Evolutionary conservation across 495 filamentous ascomycete genomes (phyloP).

Genomic region (Amphirosellinia nigrospora): DNA sequence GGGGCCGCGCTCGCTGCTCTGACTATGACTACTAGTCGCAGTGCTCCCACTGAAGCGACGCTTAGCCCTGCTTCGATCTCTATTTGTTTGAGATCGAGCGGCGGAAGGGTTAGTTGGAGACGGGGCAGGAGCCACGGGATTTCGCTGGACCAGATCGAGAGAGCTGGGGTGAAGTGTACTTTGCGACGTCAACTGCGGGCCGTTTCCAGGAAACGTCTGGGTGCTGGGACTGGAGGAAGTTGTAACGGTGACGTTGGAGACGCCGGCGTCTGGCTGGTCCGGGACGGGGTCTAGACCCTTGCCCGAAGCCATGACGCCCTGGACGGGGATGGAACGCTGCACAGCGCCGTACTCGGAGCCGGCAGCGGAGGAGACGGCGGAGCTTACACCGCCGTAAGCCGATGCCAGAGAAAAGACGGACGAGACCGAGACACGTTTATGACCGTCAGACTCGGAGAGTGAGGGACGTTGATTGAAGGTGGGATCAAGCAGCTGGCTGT

Average conservation of each 20-base stretch:
- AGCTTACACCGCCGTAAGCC: conserved; percentile 53
- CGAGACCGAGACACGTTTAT: conserved; percentile 68
- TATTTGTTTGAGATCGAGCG: conserved; percentile 53
- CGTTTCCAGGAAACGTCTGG: conserved; percentile 35
- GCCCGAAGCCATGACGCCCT: conserved; percentile 46
- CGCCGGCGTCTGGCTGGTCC: conserved; percentile 54
- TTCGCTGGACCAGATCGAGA: conserved; percentile 44
- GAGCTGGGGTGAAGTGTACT: conserved; percentile 45
- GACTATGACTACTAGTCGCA: conserved; percentile 72
- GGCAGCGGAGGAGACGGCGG: conserved; percentile 47
- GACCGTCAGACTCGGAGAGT: conserved; percentile 49
- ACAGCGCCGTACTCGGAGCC: conserved; percentile 43
- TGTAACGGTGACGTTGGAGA: conserved; percentile 61
- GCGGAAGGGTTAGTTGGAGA: conserved; percentile 30
- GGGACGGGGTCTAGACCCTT: conserved; percentile 42
- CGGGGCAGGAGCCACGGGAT: conserved; percentile 28
- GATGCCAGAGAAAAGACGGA: conserved; percentile 70
- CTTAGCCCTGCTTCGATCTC: conserved; percentile 75
- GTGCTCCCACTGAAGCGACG: conserved; percentile 79
- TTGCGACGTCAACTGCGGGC: conserved; percentile 52
- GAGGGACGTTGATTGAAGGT: conserved; percentile 51
- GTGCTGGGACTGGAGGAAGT: conserved; percentile 53
- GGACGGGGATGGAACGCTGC: conserved; percentile 39
- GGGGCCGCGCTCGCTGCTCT: conserved; percentile 59
- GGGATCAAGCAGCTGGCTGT: conserved; percentile 52